Conservation (phyloP, 2,329 filamentous ascomycete species). For the Exophiala sp. region DNA sequence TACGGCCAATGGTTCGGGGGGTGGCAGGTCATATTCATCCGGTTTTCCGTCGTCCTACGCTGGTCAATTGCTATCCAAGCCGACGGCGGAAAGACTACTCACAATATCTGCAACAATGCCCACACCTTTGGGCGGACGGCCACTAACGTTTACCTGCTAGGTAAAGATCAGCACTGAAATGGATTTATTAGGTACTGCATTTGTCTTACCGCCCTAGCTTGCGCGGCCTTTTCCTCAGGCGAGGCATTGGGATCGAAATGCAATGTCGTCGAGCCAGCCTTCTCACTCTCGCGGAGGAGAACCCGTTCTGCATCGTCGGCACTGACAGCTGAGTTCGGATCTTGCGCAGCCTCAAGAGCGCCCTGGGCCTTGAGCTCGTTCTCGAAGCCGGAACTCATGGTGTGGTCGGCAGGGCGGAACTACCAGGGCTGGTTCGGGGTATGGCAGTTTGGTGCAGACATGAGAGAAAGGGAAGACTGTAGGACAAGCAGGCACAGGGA, state of each 20-base stretch:
- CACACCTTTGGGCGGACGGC: conserved; percentile 33
- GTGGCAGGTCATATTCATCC: conserved; percentile 69
- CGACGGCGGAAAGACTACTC: conserved; percentile 34
- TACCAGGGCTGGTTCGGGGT: conserved; percentile 11
- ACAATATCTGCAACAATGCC: conserved; percentile 68
- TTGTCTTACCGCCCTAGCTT: conserved; percentile 65
- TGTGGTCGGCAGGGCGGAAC: conserved; percentile 5
- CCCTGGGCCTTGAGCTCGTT: conserved; percentile 74
- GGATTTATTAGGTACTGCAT: background rate
- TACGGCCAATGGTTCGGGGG: conserved; percentile 64
- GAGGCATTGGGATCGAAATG: conserved; percentile 82
- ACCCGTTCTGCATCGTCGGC: conserved; percentile 66
- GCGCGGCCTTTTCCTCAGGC: conserved; percentile 75
- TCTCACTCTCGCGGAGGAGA: conserved; percentile 69
- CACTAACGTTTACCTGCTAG: conserved; percentile 46
- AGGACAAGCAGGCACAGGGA: background rate
- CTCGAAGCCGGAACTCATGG: conserved; percentile 21
- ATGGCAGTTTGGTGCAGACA: conserved; percentile 6
- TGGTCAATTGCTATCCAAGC: conserved; percentile 10
- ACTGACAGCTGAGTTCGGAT: conserved; percentile 62
- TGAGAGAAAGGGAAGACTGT: conserved; percentile 7
- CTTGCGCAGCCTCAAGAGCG: conserved; percentile 66
- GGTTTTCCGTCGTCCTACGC: conserved; percentile 58
- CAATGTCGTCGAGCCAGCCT: conserved; percentile 72
- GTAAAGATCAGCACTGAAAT: conserved; percentile 9